These are phyloP conservation scores for Vitis rotundifolia DNA, from an alignment of 164 flowering plant species.

Conservation along the genomic window DNA sequence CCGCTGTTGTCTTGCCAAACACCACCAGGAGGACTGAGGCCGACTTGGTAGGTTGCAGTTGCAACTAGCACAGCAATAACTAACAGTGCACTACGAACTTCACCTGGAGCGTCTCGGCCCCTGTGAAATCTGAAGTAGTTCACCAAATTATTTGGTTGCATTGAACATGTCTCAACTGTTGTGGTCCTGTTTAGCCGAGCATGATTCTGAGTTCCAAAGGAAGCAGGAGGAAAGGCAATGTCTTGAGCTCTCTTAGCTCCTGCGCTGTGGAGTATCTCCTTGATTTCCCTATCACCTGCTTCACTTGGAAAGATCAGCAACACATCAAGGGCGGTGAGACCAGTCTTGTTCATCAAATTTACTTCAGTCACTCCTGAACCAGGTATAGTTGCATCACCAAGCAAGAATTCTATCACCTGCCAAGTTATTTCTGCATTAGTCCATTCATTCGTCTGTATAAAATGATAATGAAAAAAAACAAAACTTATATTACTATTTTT, in stretches of 20 bases:
- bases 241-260: constrained; percentile 34
- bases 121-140: constrained; percentile 27
- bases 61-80: constrained; percentile 33
- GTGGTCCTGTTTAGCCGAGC: background rate
- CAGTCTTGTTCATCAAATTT: constrained; percentile 28
- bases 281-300: constrained; percentile 29
- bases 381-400: background rate
- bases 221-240: background rate
- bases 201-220: background rate
- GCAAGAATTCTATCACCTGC: constrained; percentile 29
- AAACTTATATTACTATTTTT: no score
- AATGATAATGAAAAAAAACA: no score
- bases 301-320: constrained; percentile 31
- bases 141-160: background rate
- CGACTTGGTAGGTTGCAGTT: constrained; percentile 33
- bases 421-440: background rate
- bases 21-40: constrained; percentile 30
- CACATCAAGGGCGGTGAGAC: constrained; percentile 38
- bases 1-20: constrained; percentile 19
- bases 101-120: constrained; percentile 30
- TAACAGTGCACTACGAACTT: constrained; percentile 22
- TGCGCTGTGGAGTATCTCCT: constrained; percentile 15
- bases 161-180: background rate
- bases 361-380: constrained; percentile 10
- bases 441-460: no score